phyloP scores from a whole-genome alignment of 2,329 filamentous ascomycete genomes.

The Ophiocordyceps robertsii region DNA sequence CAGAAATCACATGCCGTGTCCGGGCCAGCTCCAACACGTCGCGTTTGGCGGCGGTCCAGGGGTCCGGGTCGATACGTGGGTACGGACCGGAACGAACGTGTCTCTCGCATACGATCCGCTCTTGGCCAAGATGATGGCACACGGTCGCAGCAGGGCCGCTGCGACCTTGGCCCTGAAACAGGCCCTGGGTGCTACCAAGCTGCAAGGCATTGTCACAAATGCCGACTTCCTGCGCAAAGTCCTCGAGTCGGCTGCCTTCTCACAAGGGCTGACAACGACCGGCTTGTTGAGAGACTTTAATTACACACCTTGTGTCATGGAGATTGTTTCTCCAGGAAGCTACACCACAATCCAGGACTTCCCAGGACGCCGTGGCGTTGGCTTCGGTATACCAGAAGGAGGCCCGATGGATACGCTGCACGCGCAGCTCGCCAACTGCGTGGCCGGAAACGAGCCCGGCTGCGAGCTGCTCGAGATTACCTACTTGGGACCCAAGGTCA shows the following conservation, averaged over 20 bases:
- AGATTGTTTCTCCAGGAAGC: constrained; percentile 40
- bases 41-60: constrained; percentile 33
- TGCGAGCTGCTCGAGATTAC: constrained; percentile 47
- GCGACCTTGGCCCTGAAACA: constrained; percentile 29
- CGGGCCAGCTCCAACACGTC: constrained; percentile 44
- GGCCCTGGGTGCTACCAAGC: constrained; percentile 28
- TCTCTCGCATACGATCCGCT: constrained; percentile 45
- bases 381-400: constrained; percentile 43
- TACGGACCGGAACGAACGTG: constrained; percentile 41
- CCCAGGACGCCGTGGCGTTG: constrained; percentile 40
- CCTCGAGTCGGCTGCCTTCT: constrained; percentile 29
- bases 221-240: constrained; percentile 40
- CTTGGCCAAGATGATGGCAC: constrained; percentile 45
- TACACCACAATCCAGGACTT: constrained; percentile 47
- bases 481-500: constrained; percentile 42
- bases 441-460: constrained; percentile 40
- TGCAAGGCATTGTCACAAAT: constrained; percentile 37
- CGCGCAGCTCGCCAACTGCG: constrained; percentile 42
- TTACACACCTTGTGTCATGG: constrained; percentile 35
- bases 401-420: constrained; percentile 50
- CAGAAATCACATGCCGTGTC: constrained; percentile 41
- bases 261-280: constrained; percentile 38
- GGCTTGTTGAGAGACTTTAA: constrained; percentile 37
- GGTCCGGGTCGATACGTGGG: constrained; percentile 48
- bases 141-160: constrained; percentile 21